These are phyloP conservation scores for Suillus subluteus DNA, from an alignment of 768 basidiomycete genomes.

Conservation along the genomic window DNA sequence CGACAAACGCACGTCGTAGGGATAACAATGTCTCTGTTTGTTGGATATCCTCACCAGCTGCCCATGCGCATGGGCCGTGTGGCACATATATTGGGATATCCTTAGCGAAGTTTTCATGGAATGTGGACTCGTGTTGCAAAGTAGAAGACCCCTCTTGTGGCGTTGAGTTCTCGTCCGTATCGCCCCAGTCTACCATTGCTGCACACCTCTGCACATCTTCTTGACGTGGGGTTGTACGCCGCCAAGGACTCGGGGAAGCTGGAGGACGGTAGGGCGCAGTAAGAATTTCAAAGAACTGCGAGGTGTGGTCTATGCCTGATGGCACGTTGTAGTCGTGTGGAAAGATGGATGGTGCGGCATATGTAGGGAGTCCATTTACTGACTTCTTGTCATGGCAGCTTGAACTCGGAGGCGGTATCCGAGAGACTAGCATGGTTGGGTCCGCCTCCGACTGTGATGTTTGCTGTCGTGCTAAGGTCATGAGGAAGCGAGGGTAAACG, in stretches of 20 bases:
- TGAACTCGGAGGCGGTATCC: slow-evolving; percentile 5
- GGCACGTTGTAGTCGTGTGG: slow-evolving; percentile 17
- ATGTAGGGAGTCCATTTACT: slow-evolving; percentile 13
- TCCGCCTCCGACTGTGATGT: not conserved
- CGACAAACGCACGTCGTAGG: slow-evolving; percentile 25
- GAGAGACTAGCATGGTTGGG: not conserved
- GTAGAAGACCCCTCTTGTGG: slow-evolving; percentile 3
- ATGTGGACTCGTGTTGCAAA: slow-evolving; percentile 6
- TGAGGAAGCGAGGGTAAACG: not conserved
- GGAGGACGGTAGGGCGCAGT: slow-evolving; percentile 29
- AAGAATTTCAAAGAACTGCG: slow-evolving; percentile 35
- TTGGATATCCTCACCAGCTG: slow-evolving; percentile 30
- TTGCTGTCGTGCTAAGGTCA: slow-evolving; percentile 8
- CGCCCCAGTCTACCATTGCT: slow-evolving; percentile 31
- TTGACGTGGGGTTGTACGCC: slow-evolving; percentile 21
- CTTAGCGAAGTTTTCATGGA: slow-evolving; percentile 20
- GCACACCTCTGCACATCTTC: slow-evolving; percentile 29
- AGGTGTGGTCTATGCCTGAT: slow-evolving; percentile 26
- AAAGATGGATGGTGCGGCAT: slow-evolving; percentile 17
- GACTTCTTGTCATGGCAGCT: not conserved
- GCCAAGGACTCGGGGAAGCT: not conserved
- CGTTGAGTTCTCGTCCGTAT: slow-evolving; percentile 9
- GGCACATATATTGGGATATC: slow-evolving; percentile 29
- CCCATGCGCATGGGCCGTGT: slow-evolving; percentile 38
- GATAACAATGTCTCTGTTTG: slow-evolving; percentile 30